Evolutionary conservation across 108 stramenopile genomes (phyloP), one percentile per base, ranked within the genome.

Genomic region (Nitzschia sp.): DNA sequence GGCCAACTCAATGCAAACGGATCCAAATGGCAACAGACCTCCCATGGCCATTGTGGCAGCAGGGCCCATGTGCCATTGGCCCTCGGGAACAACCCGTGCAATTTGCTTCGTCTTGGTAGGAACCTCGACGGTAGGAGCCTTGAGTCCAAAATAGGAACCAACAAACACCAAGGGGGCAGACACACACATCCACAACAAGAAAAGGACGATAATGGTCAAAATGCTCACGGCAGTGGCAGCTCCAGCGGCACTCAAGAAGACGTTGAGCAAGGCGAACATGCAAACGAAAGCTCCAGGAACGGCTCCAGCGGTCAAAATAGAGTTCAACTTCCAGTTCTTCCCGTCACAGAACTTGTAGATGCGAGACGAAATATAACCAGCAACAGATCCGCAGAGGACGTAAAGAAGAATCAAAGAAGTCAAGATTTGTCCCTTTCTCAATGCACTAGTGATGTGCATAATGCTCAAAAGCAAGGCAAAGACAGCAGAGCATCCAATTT

Each of bases 1-100:
- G 69, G 96, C 98, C 61, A 98, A 82, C 79, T 99, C 99, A 67
- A 99, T 97, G 84, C 97, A 98, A 43, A 97, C 95, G 14, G 95
- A 95, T 20, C 97, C 98, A 70, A 98, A 99, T 15, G 99, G 99
- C 21, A 99, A 86, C 29, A 99, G 83, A 24, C 98, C 99, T 39
- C 95, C 97, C 43, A 98, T 79, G 6, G 95, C 51, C 63, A 87
- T 83, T 6, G 90, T 88, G 19, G 89, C 63, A 58, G 80, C 76
- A 51, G 91, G 87, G 42, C 55, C 64, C 57, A 87, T 73, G 68
- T 95, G 95, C 88, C 87, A 95, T 21, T 91, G 86, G 60, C 80
- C 63, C 58, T 94, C 90, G 9, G 99, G 99, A 26, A 98, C 80
- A 62, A 86, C 71, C 7, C 94, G 80, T 11, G 92, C 93, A 73